Conservation (phyloP, 1,139 yeast species). For the Ashbya aceris region DNA sequence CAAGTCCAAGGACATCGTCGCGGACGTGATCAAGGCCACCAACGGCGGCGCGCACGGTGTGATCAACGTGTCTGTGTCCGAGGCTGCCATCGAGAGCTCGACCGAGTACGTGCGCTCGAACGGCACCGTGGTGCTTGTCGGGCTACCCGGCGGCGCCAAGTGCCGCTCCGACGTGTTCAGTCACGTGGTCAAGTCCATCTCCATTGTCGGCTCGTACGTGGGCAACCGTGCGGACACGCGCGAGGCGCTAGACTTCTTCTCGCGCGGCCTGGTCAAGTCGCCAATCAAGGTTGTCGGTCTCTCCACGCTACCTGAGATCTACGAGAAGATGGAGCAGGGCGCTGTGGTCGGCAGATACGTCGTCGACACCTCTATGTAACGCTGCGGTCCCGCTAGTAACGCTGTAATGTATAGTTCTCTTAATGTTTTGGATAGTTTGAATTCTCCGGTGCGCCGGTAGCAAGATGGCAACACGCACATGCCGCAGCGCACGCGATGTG, state of each 20-base stretch:
- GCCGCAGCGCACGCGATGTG: no score
- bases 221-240: conserved; percentile 75
- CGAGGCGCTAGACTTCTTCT: conserved; percentile 66
- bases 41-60: conserved; percentile 75
- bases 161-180: conserved; percentile 54
- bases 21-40: conserved; percentile 48
- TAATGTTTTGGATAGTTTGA: no score
- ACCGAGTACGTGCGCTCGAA: conserved; percentile 60
- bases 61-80: conserved; percentile 72
- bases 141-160: conserved; percentile 66
- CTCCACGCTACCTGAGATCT: conserved; percentile 53
- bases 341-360: conserved; percentile 70
- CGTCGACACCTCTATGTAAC: conserved; percentile 52
- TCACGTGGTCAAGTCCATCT: conserved; percentile 55
- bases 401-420: no score
- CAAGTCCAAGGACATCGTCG: conserved; percentile 41
- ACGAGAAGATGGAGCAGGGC: conserved; percentile 62
- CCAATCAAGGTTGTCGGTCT: conserved; percentile 65
- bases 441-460: no score
- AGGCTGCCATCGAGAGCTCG: conserved; percentile 60
- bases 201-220: conserved; percentile 64
- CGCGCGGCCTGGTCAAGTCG: conserved; percentile 59
- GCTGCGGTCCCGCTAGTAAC: no score
- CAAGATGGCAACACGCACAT: no score
- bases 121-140: conserved; percentile 75